These are phyloP conservation scores for Carallia pectinifolia DNA, from an alignment of 345 rosid species.

Conservation along the genomic window DNA sequence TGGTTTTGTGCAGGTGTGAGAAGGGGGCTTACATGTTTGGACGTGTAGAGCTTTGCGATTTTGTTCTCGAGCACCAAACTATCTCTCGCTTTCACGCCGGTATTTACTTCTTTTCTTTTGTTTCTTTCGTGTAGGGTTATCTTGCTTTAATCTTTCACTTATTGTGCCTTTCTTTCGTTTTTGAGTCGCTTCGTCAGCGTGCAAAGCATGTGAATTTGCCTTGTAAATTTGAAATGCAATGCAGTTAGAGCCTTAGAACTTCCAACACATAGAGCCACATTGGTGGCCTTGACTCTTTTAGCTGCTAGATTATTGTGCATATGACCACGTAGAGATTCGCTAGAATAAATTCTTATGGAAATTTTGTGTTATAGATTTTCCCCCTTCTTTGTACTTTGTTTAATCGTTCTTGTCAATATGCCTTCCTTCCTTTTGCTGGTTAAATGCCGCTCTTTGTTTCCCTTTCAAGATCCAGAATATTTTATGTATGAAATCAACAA, in stretches of 20 bases:
- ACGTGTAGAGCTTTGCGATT: conserved; percentile 80
- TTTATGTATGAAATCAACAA: too few relatives aligned
- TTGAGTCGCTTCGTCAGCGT: too few relatives aligned
- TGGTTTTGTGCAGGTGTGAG: conserved; percentile 44
- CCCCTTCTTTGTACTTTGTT: too few relatives aligned
- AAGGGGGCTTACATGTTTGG: conserved; percentile 99
- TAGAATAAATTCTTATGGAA: too few relatives aligned
- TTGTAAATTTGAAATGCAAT: background rate
- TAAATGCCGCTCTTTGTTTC: background rate
- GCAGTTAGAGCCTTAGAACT: too few relatives aligned
- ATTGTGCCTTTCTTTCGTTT: background rate
- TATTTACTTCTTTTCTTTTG: conserved; percentile 21
- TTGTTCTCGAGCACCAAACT: conserved; percentile 83
- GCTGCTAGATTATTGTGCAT: too few relatives aligned
- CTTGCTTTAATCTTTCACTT: background rate
- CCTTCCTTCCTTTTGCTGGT: background rate
- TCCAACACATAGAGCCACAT: too few relatives aligned
- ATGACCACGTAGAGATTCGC: too few relatives aligned
- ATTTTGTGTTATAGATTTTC: too few relatives aligned
- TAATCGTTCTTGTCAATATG: too few relatives aligned
- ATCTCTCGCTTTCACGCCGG: conserved; percentile 96
- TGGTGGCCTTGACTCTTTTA: too few relatives aligned
- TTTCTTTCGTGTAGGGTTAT: background rate
- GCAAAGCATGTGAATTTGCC: background rate
- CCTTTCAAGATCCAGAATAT: background rate